These are phyloP conservation scores for Penicillium canescens DNA, from an alignment of 495 filamentous ascomycete genomes.

Conservation along the genomic window DNA sequence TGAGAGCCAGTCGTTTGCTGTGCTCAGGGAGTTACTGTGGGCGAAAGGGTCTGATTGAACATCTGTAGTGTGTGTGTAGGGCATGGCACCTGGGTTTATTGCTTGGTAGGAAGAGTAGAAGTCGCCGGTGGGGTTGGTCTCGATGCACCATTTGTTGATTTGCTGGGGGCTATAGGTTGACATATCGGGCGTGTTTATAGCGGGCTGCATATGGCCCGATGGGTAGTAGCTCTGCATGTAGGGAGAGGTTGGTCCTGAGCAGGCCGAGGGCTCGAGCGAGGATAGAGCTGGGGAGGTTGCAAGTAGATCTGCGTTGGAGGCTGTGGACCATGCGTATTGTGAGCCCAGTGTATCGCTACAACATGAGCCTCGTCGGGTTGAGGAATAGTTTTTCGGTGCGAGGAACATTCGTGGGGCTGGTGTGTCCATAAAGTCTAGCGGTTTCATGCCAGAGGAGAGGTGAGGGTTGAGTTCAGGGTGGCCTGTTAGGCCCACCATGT, in stretches of 20 bases:
- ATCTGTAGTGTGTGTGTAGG: slow-evolving; percentile 8
- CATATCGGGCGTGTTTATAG: neutral
- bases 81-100: slow-evolving; percentile 12
- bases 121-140: slow-evolving; percentile 10
- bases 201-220: slow-evolving; percentile 1
- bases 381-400: slow-evolving; percentile 16
- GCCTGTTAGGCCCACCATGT: slow-evolving; percentile 16
- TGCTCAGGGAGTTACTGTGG: slow-evolving; percentile 9
- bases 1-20: slow-evolving; percentile 17
- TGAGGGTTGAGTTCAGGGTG: slow-evolving; percentile 10
- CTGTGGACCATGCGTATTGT: slow-evolving; percentile 24
- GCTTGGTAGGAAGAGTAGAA: slow-evolving; percentile 13
- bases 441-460: slow-evolving; percentile 11
- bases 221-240: slow-evolving; percentile 23
- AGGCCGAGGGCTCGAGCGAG: slow-evolving; percentile 5
- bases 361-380: slow-evolving; percentile 16
- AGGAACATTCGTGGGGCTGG: slow-evolving; percentile 13
- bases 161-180: slow-evolving; percentile 21
- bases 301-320: slow-evolving; percentile 19
- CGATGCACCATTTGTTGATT: slow-evolving; percentile 25
- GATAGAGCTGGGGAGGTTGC: slow-evolving; percentile 5
- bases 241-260: slow-evolving; percentile 9
- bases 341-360: slow-evolving; percentile 20
- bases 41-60: slow-evolving; percentile 8
- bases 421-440: slow-evolving; percentile 5